These are phyloP conservation scores for Oxytropis ochrocephala DNA, from an alignment of 306 rosid species.

Conservation along the genomic window DNA sequence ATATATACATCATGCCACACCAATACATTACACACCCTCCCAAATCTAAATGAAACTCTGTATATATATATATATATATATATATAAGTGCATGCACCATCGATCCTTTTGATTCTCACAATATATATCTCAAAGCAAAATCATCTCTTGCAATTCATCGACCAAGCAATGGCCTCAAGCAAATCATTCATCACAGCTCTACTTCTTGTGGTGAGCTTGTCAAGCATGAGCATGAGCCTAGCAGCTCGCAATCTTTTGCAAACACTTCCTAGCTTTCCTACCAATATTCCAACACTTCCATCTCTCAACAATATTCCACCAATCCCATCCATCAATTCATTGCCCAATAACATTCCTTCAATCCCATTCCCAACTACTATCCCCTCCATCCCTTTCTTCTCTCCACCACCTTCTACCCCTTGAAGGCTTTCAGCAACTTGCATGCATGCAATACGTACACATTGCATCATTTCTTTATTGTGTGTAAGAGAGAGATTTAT, in stretches of 20 bases:
- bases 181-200: slow-evolving; percentile 9
- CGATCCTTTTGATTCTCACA: neutral
- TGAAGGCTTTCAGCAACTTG: neutral
- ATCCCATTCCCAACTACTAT: slow-evolving; percentile 24
- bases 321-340: neutral
- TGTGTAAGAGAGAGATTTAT: neutral
- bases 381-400: slow-evolving; percentile 27
- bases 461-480: neutral
- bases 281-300: neutral
- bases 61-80: no score
- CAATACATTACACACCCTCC: neutral
- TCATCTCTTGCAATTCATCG: neutral
- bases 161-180: slow-evolving; percentile 13
- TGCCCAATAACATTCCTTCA: neutral
- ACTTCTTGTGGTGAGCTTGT: slow-evolving; percentile 10
- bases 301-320: slow-evolving; percentile 10
- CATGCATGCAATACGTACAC: neutral
- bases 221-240: slow-evolving; percentile 12
- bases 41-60: neutral
- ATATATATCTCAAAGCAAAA: no score
- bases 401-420: slow-evolving; percentile 35
- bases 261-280: slow-evolving; percentile 21
- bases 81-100: no score
- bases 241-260: slow-evolving; percentile 28
- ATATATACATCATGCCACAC: neutral